phyloP scores from a whole-genome alignment of 768 basidiomycete genomes.

The Mrakia frigida region DNA sequence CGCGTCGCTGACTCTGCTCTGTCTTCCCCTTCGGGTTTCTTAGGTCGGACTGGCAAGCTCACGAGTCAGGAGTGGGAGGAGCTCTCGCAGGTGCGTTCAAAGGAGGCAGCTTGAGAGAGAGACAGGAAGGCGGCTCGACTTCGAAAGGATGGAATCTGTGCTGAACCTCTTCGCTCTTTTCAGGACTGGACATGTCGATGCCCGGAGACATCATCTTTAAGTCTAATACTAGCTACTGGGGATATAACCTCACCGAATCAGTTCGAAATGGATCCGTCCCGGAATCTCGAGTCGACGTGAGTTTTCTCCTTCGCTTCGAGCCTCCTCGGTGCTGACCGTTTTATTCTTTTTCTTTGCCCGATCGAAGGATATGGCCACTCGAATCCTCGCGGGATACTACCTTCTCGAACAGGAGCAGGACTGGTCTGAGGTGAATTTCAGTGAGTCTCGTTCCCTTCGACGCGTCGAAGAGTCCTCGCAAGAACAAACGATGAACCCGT shows the following conservation, averaged over 20 bases:
- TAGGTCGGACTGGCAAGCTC: constrained; percentile 1
- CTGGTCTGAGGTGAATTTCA: constrained; percentile 51
- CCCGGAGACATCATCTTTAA: constrained; percentile 43
- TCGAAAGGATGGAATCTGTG: too few relatives aligned
- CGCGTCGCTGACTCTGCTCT: not conserved
- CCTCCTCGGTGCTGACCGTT: constrained; percentile 51
- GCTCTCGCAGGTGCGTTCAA: too few relatives aligned
- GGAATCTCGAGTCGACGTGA: not conserved
- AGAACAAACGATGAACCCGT: not conserved
- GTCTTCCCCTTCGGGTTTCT: not conserved
- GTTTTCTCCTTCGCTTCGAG: not conserved
- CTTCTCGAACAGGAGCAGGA: constrained; percentile 43
- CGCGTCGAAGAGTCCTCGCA: not conserved
- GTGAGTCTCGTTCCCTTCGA: not conserved
- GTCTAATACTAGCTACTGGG: constrained; percentile 53
- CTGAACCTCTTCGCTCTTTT: not conserved
- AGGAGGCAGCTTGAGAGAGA: too few relatives aligned
- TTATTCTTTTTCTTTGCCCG: constrained; percentile 61
- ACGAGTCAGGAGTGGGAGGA: not conserved
- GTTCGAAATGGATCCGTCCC: not conserved
- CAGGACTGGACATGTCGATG: constrained; percentile 14
- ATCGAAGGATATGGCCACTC: constrained; percentile 58
- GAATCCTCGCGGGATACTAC: constrained; percentile 56
- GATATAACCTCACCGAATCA: constrained; percentile 57
- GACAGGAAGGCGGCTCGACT: too few relatives aligned